Base-by-base conservation (phyloP, 495 filamentous ascomycete genomes). In the Aspergillus campestris region DNA sequence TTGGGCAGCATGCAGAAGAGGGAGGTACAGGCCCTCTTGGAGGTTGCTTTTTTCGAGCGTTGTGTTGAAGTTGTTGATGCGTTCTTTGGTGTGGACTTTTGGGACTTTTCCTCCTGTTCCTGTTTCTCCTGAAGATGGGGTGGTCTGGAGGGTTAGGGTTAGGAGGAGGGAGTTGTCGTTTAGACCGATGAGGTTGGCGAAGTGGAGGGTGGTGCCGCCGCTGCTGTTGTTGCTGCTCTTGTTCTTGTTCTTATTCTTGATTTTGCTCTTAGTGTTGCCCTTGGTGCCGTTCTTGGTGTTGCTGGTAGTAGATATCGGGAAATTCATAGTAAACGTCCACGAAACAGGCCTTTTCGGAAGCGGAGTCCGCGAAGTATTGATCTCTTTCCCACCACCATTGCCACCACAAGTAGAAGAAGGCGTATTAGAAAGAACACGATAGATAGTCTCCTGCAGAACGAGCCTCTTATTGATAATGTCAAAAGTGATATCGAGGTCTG, bases 151-250 rank as follows among this genome's bases (percentile, higher is more conserved):
- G 10, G 36, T 36, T 6, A 61, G 6, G 7, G 61, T 49, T 2
- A 67, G 47, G 3, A 60, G 43, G 14, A 67, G 48, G 5, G 59
- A 60, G 44, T 54, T 47, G 30, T 65, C 57, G 3, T 45, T 24
- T 5, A 61, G 54, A 8, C 59, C 64, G 34, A 56, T 40, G 30
- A 67, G 51, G 44, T 67, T 63, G 28, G 53, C 31, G 27, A 67
- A 59, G 5, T 38, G 40, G 44, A 53, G 51, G 35, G 56, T 48
- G 12, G 38, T 40, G n/a, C 28, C 28, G 8, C 50, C 40, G n/a
- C 53, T 45, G 0, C 11, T 45, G 33, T 43, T 38, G 8, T 29
- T 49, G 42, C 34, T 61, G 30, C 31, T 28, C 13, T 41, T 35
- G 15, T 54, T 33, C 35, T 28, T 34, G 14, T 40, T n/a, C 18